These are phyloP conservation scores for Mycena chlorophos DNA, from an alignment of 768 basidiomycete species.

Conservation along the genomic window DNA sequence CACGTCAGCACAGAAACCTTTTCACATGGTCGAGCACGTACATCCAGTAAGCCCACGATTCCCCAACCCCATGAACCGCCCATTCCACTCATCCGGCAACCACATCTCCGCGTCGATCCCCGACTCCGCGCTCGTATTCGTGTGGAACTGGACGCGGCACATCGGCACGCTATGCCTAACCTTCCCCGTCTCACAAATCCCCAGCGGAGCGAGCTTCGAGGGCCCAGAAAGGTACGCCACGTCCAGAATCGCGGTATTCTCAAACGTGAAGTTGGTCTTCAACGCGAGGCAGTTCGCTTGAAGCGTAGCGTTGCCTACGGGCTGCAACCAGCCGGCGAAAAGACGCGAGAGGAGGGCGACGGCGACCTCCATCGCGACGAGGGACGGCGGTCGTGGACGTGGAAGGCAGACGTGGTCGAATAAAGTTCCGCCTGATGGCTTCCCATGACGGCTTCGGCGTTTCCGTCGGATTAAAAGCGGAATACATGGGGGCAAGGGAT, in stretches of 20 bases:
- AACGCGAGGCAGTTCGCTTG: neutral
- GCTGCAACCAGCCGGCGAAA: neutral
- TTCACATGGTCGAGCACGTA: no score
- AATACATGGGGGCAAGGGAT: neutral
- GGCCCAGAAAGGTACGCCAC: neutral
- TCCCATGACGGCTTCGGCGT: neutral
- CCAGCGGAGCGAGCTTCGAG: neutral
- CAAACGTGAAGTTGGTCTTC: neutral
- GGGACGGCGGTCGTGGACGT: neutral
- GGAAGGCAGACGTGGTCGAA: neutral
- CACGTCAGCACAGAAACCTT: neutral
- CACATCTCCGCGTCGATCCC: constrained; percentile 1
- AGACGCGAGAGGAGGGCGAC: neutral
- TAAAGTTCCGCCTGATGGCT: no score
- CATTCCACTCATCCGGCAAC: constrained; percentile 15
- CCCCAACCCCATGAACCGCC: constrained; percentile 11
- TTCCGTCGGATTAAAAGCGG: neutral
- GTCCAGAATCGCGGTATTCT: constrained; percentile 10
- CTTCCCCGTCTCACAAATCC: neutral
- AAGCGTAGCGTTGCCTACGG: neutral
- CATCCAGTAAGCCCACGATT: constrained; percentile 14
- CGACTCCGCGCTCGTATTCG: constrained; percentile 2
- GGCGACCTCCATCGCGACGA: neutral
- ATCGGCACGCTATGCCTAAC: neutral
- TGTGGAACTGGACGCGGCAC: constrained; percentile 12